Percentiles rank a stretch among this genome's conserved stretches.
phyloP scores from a whole-genome alignment of 148 eudicot species.

The Dianthus caryophyllus region DNA sequence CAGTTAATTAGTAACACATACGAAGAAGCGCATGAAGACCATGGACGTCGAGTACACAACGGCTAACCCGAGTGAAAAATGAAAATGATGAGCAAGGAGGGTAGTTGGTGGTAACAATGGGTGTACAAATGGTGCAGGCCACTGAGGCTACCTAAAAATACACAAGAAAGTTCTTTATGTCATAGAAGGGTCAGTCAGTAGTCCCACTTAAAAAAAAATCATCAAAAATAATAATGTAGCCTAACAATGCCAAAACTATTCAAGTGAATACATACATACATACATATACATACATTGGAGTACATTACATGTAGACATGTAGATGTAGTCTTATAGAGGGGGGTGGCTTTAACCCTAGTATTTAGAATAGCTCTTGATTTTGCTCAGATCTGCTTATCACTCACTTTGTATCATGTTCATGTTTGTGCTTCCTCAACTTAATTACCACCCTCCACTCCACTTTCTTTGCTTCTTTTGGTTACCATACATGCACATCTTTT shows the following conservation, averaged over 20 bases:
- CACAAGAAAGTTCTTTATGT: slow-evolving; percentile 14
- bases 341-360: background rate
- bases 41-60: background rate
- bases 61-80: no score
- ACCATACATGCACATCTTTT: no score
- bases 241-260: slow-evolving; percentile 6
- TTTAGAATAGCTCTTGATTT: background rate
- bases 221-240: slow-evolving; percentile 6
- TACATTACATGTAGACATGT: no score
- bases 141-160: slow-evolving; percentile 25
- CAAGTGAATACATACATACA: no score
- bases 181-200: slow-evolving; percentile 5
- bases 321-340: background rate
- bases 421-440: no score
- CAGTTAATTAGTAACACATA: no score
- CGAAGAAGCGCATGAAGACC: no score
- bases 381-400: background rate
- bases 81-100: background rate
- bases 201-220: slow-evolving; percentile 15
- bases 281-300: no score
- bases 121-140: slow-evolving; percentile 26
- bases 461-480: no score
- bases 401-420: no score
- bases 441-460: no score
- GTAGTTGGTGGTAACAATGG: background rate